phyloP scores from a whole-genome alignment of 345 rosid genomes.

The Murraya koenigii region DNA sequence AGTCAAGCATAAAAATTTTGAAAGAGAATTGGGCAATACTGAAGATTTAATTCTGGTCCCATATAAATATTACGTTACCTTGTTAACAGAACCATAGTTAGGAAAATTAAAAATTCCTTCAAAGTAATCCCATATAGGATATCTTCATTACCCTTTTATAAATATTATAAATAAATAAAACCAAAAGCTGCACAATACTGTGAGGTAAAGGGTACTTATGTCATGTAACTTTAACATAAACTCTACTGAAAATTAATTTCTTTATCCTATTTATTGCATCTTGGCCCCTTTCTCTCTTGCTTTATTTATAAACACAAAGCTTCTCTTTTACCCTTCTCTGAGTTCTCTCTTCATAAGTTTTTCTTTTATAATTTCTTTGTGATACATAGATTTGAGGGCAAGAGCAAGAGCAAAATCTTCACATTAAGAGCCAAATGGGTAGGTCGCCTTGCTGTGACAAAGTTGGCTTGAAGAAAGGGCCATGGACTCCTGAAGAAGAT shows the following conservation, averaged over 20 bases:
- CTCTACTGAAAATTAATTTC: slow-evolving; percentile 29
- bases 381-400: slow-evolving; percentile 18
- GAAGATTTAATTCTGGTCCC: slow-evolving; percentile 1
- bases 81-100: background rate
- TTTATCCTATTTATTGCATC: slow-evolving; percentile 34
- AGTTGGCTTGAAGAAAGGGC: slow-evolving; percentile 90
- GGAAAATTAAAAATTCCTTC: background rate
- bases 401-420: background rate
- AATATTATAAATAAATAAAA: background rate
- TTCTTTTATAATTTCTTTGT: background rate
- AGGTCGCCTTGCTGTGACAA: slow-evolving; percentile 84
- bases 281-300: slow-evolving; percentile 39
- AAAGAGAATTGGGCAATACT: background rate
- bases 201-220: slow-evolving; percentile 16
- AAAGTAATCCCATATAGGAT: too few species aligned
- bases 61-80: background rate
- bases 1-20: background rate
- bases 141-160: background rate
- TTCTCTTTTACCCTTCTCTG: slow-evolving; percentile 15
- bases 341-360: slow-evolving; percentile 14
- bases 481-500: slow-evolving; percentile 97
- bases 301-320: slow-evolving; percentile 28
- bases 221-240: slow-evolving; percentile 24
- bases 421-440: slow-evolving; percentile 42
- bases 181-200: background rate